Conservation (phyloP, 2,329 filamentous ascomycete species). For the Diaporthe longicolla region DNA sequence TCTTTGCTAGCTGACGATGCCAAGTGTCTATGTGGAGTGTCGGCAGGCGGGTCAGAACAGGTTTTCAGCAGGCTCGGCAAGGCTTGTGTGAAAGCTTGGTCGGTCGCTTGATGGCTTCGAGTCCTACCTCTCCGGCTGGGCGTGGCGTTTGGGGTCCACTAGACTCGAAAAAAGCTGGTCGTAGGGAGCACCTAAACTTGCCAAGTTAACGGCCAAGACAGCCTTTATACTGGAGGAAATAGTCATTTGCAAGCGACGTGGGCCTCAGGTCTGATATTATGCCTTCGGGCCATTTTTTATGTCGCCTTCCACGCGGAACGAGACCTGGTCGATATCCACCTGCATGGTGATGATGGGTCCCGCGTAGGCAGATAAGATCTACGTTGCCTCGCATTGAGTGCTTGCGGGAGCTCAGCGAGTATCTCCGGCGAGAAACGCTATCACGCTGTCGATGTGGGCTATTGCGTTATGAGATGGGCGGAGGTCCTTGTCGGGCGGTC, state of each 20-base stretch:
- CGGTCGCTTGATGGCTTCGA: not conserved
- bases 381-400: not conserved
- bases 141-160: not conserved
- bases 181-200: not conserved
- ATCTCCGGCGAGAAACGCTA: not conserved
- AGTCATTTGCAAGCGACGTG: not conserved
- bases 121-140: not conserved
- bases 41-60: not conserved
- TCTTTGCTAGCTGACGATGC: not conserved
- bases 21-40: not conserved
- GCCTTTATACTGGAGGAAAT: not conserved
- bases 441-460: slow-evolving; percentile 36
- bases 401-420: not conserved
- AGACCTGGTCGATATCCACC: slow-evolving; percentile 3
- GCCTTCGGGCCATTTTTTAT: not conserved
- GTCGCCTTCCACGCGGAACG: not conserved
- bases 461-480: slow-evolving; percentile 35
- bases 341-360: not conserved
- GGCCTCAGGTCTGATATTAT: not conserved
- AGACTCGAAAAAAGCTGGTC: not conserved
- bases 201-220: slow-evolving; percentile 5
- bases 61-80: slow-evolving; percentile 2
- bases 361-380: not conserved
- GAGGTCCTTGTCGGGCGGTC: not conserved
- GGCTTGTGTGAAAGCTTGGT: not conserved